A percentile compares a stretch with the other conserved stretches of the same genome.
Evolutionary conservation across 805 yeast species (phyloP).

Genomic region (Wickerhamiella parazyma): DNA sequence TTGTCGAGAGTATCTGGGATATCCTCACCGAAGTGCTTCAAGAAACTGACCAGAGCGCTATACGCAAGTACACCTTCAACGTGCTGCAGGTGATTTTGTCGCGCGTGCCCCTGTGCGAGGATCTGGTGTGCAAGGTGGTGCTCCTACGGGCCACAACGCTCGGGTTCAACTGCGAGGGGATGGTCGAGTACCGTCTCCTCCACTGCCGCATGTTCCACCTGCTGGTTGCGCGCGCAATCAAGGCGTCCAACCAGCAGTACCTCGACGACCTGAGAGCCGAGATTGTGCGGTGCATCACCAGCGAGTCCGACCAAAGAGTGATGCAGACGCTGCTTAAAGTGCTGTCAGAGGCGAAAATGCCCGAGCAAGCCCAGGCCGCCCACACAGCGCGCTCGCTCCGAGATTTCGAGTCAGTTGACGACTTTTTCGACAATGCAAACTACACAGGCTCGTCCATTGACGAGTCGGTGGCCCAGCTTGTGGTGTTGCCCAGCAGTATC

Average conservation of each 20-base stretch:
- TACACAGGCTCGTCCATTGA: not conserved
- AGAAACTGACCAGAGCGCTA: conserved; percentile 1
- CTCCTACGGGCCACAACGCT: conserved; percentile 11
- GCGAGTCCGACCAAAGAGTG: conserved; percentile 5
- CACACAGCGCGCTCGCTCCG: not conserved
- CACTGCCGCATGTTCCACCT: conserved; percentile 13
- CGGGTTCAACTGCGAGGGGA: conserved; percentile 7
- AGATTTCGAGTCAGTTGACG: not conserved
- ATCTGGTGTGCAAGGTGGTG: conserved; percentile 14
- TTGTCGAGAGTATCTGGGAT: conserved; percentile 16
- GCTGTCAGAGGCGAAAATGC: not conserved
- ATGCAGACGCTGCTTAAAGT: not conserved
- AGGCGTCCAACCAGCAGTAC: not conserved
- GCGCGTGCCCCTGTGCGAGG: conserved; percentile 11
- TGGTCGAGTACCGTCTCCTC: conserved; percentile 11
- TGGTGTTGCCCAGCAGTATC: not conserved
- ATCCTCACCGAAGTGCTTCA: conserved; percentile 15
- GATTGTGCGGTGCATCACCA: conserved; percentile 6
- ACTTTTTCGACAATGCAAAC: not conserved
- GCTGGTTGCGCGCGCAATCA: conserved; percentile 11
- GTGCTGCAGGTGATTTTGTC: conserved; percentile 12
- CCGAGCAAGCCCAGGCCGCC: not conserved
- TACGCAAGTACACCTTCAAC: conserved; percentile 11
- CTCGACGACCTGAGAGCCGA: conserved; percentile 11
- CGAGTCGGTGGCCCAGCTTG: not conserved